Conservation (phyloP, 768 basidiomycete species). For the Macrolepiota albuminosa region DNA sequence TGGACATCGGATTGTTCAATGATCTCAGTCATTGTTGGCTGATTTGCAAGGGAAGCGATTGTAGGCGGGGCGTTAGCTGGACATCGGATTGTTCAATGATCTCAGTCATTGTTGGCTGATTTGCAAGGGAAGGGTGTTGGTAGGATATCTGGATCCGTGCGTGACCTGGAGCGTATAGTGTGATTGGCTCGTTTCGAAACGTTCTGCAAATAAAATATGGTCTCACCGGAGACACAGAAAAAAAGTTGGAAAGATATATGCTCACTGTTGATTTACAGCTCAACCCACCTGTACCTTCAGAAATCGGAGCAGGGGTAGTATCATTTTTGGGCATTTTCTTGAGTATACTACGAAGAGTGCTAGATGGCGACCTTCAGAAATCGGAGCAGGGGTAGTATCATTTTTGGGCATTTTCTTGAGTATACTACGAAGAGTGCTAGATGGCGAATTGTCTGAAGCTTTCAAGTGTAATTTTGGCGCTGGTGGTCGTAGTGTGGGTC, state of each 20-base stretch:
- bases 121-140: not conserved
- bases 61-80: not conserved
- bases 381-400: not conserved
- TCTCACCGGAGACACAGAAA: not conserved
- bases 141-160: slow-evolving; percentile 29
- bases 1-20: not conserved
- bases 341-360: slow-evolving; percentile 27
- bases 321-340: slow-evolving; percentile 7
- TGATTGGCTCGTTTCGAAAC: slow-evolving; percentile 4
- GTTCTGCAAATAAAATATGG: not conserved
- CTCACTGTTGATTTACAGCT: slow-evolving; percentile 16
- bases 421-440: slow-evolving; percentile 27
- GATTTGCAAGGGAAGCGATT: not conserved
- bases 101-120: not conserved
- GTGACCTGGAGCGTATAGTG: slow-evolving; percentile 25
- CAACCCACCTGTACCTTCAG: slow-evolving; percentile 8
- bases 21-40: not conserved
- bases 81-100: not conserved
- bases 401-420: slow-evolving; percentile 14
- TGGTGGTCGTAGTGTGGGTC: slow-evolving; percentile 35
- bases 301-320: not conserved
- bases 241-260: slow-evolving; percentile 9
- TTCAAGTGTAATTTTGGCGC: slow-evolving; percentile 22
- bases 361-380: slow-evolving; percentile 3
- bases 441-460: slow-evolving; percentile 12